Conservation (phyloP, 345 rosid species). For the Gossypium rotundifolium region DNA sequence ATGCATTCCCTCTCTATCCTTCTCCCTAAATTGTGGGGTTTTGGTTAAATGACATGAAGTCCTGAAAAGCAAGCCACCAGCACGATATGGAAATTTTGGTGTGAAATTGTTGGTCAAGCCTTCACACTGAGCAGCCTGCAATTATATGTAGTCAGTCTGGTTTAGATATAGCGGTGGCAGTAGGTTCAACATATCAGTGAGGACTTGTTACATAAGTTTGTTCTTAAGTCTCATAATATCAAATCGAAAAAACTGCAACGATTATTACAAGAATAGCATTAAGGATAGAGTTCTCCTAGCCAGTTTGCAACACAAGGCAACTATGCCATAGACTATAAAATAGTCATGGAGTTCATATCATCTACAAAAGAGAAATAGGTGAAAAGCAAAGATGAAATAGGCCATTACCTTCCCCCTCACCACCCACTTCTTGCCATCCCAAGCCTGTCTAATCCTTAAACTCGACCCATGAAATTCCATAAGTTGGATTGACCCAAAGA, state of each 20-base stretch:
- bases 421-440: slow-evolving; percentile 31
- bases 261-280: background rate
- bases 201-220: background rate
- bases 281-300: background rate
- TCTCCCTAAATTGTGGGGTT: slow-evolving; percentile 4
- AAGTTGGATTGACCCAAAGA: slow-evolving; percentile 34
- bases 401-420: slow-evolving; percentile 27
- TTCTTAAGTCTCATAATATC: background rate
- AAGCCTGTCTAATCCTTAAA: slow-evolving; percentile 24
- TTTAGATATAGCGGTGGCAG: background rate
- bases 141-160: background rate
- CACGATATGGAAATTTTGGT: background rate
- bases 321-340: too few relatives aligned
- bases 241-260: background rate
- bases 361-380: background rate
- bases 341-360: too few relatives aligned
- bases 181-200: background rate
- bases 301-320: background rate
- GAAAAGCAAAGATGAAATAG: background rate
- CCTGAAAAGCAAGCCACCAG: slow-evolving; percentile 6
- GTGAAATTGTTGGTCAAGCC: background rate
- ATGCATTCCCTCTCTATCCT: slow-evolving; percentile 3
- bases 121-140: slow-evolving; percentile 22
- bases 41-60: background rate
- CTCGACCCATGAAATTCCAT: slow-evolving; percentile 27